Evolutionary conservation across 192 early-diverging fungal species (phyloP).

Genomic region (Coemansia biformis): DNA sequence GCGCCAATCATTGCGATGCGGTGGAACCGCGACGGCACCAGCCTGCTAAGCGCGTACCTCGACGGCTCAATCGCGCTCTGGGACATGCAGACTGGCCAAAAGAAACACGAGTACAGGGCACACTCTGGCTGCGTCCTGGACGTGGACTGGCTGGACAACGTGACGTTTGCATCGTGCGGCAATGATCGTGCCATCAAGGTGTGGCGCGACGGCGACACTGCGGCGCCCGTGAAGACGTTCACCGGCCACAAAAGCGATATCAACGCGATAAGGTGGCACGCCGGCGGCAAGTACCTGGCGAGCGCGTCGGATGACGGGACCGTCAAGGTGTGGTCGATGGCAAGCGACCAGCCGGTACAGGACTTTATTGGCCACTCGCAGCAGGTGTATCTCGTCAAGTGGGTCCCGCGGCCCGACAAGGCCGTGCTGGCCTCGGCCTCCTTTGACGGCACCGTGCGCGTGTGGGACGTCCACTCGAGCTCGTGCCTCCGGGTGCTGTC

Average conservation of each 20-base stretch:
- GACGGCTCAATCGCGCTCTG: conserved; percentile 82
- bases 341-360: conserved; percentile 17
- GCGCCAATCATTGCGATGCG: conserved; percentile 79
- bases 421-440: conserved; percentile 67
- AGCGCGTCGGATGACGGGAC: conserved; percentile 47
- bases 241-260: conserved; percentile 67
- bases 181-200: conserved; percentile 76
- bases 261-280: conserved; percentile 47
- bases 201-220: conserved; percentile 61
- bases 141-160: conserved; percentile 90
- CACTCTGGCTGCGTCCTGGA: conserved; percentile 62
- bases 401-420: conserved; percentile 63
- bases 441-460: conserved; percentile 73
- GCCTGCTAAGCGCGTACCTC: conserved; percentile 69
- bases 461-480: conserved; percentile 79
- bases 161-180: conserved; percentile 85
- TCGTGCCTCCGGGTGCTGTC: conserved; percentile 62
- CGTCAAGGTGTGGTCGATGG: conserved; percentile 40
- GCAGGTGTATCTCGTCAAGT: conserved; percentile 75
- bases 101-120: conserved; percentile 33
- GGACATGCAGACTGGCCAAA: conserved; percentile 70
- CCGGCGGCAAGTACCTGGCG: conserved; percentile 42
- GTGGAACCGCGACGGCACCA: conserved; percentile 76
- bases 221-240: conserved; percentile 67
- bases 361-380: conserved; percentile 58